Percentiles rank a stretch among this genome's conserved stretches.
Conservation (phyloP, 768 basidiomycete species). For the Mycena latifolia region DNA sequence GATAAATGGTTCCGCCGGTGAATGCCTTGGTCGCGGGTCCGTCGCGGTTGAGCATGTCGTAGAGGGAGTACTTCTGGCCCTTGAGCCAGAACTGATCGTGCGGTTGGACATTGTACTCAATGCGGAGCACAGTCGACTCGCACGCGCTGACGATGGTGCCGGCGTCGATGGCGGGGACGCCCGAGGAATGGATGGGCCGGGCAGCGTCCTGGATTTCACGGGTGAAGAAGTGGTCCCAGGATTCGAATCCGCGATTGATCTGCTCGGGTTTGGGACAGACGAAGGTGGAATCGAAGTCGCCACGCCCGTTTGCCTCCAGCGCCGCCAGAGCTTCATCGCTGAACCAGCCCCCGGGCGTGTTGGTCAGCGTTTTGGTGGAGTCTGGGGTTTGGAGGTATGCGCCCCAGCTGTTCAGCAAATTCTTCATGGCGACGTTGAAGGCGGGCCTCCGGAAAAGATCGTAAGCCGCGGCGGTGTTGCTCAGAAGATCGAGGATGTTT, state of each 20-base stretch:
- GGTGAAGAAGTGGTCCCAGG: constrained; percentile 71
- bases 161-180: constrained; percentile 3
- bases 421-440: constrained; percentile 2
- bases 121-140: constrained; percentile 63
- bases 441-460: constrained; percentile 10
- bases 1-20: constrained; percentile 59
- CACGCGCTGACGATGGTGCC: constrained; percentile 51
- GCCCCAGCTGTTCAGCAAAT: constrained; percentile 1
- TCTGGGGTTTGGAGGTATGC: background rate
- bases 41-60: constrained; percentile 64
- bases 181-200: constrained; percentile 62
- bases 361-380: constrained; percentile 1
- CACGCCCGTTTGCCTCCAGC: background rate
- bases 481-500: background rate
- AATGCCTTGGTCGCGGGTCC: constrained; percentile 40
- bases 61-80: constrained; percentile 67
- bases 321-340: background rate
- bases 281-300: constrained; percentile 8
- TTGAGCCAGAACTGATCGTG: constrained; percentile 72
- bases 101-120: constrained; percentile 52
- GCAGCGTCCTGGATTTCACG: constrained; percentile 52
- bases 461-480: constrained; percentile 8
- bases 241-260: constrained; percentile 57
- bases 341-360: constrained; percentile 1
- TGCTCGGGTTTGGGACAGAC: background rate